These are phyloP conservation scores for Stagonosporopsis chrysanthemi DNA, from an alignment of 2,329 filamentous ascomycete genomes.

Conservation along the genomic window DNA sequence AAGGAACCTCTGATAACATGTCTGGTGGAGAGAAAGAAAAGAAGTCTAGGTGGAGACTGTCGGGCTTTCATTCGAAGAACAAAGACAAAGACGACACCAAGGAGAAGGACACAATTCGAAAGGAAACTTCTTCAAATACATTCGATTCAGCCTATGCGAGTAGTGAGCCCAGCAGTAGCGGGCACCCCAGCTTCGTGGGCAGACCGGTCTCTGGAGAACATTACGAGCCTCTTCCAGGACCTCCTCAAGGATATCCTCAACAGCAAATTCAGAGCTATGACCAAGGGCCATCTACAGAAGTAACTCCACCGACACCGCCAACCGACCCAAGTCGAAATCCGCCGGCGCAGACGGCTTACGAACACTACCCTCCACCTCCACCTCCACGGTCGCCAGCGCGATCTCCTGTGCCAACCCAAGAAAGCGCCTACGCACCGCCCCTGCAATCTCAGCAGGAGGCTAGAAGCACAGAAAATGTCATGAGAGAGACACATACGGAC, in stretches of 20 bases:
- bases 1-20: slow-evolving; percentile 26
- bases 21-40: slow-evolving; percentile 43
- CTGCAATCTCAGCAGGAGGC: slow-evolving; percentile 1
- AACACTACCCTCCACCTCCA: slow-evolving; percentile 12
- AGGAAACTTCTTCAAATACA: slow-evolving; percentile 25
- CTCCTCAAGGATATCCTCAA: slow-evolving; percentile 6
- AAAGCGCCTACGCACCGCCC: slow-evolving; percentile 5
- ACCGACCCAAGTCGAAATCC: slow-evolving; percentile 8
- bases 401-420: slow-evolving; percentile 2
- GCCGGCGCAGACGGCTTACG: slow-evolving; percentile 7
- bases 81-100: slow-evolving; percentile 35
- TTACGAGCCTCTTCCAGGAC: slow-evolving; percentile 26
- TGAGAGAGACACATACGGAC: slow-evolving; percentile 43
- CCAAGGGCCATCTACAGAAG: slow-evolving; percentile 11
- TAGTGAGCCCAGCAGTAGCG: slow-evolving; percentile 43
- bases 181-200: slow-evolving; percentile 43
- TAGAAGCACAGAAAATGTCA: slow-evolving; percentile 37
- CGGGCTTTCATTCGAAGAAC: slow-evolving; percentile 48
- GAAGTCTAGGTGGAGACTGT: slow-evolving; percentile 48
- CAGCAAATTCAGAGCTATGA: slow-evolving; percentile 6
- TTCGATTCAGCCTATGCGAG: slow-evolving; percentile 46
- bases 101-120: slow-evolving; percentile 22
- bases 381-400: slow-evolving; percentile 10
- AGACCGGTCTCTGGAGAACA: slow-evolving; percentile 40
- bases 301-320: slow-evolving; percentile 37